phyloP scores from a whole-genome alignment of 2,329 filamentous ascomycete genomes.

The Aureobasidium melanogenum region DNA sequence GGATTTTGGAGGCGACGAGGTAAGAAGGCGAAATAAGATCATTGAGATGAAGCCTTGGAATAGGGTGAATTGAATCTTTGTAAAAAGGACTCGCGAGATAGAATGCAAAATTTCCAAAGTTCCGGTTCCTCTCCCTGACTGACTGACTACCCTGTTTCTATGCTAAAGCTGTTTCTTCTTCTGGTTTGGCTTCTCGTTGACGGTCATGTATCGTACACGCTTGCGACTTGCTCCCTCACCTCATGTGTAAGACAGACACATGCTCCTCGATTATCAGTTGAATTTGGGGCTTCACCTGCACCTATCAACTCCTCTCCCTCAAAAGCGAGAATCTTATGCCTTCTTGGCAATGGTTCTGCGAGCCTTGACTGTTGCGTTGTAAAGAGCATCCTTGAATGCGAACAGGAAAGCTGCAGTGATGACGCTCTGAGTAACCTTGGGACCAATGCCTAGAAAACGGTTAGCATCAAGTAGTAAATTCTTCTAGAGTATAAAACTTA shows the following conservation, averaged over 20 bases:
- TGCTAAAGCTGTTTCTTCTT: too few relatives aligned
- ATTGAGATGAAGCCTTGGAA: too few relatives aligned
- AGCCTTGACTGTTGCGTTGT: constrained; percentile 67
- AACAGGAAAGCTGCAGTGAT: constrained; percentile 94
- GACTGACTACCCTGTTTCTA: too few relatives aligned
- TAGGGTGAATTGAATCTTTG: too few relatives aligned
- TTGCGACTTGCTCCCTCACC: background rate
- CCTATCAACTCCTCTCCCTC: background rate
- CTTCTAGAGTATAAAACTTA: constrained; percentile 31
- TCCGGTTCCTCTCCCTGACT: too few relatives aligned
- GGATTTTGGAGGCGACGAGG: background rate
- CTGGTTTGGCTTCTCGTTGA: background rate
- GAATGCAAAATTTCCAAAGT: too few relatives aligned
- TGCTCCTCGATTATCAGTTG: background rate
- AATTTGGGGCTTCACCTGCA: too few relatives aligned
- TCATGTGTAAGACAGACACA: background rate
- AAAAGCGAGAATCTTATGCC: background rate
- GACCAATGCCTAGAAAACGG: constrained; percentile 63
- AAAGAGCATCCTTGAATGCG: constrained; percentile 94
- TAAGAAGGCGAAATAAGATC: background rate
- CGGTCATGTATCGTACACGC: background rate
- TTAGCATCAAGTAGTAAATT: constrained; percentile 5
- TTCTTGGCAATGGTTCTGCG: constrained; percentile 28
- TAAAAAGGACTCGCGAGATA: too few relatives aligned
- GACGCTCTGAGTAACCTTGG: constrained; percentile 95